Evolutionary conservation across 1,284 basidiomycete genomes (phyloP).

Genomic region (Chondrostereum purpureum): DNA sequence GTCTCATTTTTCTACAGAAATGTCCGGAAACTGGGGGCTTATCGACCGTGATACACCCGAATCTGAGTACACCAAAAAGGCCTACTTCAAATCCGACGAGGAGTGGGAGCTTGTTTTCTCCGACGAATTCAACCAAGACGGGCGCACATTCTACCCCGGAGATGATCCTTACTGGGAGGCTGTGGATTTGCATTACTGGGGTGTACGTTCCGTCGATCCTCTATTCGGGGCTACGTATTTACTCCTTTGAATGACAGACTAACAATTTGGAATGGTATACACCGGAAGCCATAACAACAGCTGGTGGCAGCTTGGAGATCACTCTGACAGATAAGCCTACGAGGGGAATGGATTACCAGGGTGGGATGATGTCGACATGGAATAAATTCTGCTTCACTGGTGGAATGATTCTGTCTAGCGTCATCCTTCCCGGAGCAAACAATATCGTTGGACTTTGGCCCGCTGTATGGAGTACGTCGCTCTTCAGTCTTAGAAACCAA

Average conservation of each 20-base stretch:
- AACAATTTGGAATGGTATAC: slow-evolving; percentile 40
- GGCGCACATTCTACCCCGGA: slow-evolving; percentile 16
- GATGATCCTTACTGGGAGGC: slow-evolving; percentile 4
- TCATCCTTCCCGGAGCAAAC: slow-evolving; percentile 32
- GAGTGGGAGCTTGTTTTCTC: slow-evolving; percentile 44
- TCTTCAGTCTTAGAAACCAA: not conserved
- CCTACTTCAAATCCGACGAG: slow-evolving; percentile 44
- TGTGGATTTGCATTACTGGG: slow-evolving; percentile 4
- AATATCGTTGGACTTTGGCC: slow-evolving; percentile 36
- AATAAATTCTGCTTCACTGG: slow-evolving; percentile 7
- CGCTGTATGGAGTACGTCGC: slow-evolving; percentile 39
- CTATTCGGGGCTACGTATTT: not conserved
- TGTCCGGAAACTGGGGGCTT: slow-evolving; percentile 59
- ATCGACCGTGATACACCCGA: slow-evolving; percentile 75
- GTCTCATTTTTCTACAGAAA: slow-evolving; percentile 50
- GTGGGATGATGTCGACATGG: slow-evolving; percentile 15
- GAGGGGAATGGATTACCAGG: slow-evolving; percentile 39
- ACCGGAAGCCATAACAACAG: slow-evolving; percentile 11
- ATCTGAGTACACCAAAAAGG: slow-evolving; percentile 50
- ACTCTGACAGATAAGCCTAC: slow-evolving; percentile 20
- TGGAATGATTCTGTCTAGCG: slow-evolving; percentile 24
- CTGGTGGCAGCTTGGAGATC: slow-evolving; percentile 9
- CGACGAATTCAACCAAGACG: slow-evolving; percentile 18
- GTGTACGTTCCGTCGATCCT: not conserved
- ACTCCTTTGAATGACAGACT: slow-evolving; percentile 13